Conservation (phyloP, 345 rosid species). For the Heritiera littoralis region DNA sequence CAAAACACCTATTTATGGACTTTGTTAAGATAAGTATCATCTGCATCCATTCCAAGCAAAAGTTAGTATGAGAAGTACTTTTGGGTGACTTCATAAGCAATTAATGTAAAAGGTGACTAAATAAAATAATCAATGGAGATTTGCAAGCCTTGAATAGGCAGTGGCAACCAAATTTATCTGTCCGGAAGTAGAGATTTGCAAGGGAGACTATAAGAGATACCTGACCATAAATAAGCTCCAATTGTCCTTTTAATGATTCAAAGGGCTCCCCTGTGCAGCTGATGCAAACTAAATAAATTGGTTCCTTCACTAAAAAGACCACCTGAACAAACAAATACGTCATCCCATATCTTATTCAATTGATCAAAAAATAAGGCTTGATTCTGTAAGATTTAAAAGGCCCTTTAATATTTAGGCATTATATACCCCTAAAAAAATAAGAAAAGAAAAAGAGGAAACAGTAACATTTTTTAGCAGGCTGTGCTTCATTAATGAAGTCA, state of each 20-base stretch:
- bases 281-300: conserved; percentile 95
- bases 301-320: conserved; percentile 95
- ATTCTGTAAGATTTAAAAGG: not conserved
- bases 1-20: conserved; percentile 92
- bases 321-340: conserved; percentile 50
- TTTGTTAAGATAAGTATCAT: conserved; percentile 95
- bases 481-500: not conserved
- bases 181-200: not conserved
- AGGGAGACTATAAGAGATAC: conserved; percentile 37
- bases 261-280: conserved; percentile 96
- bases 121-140: not conserved
- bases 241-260: conserved; percentile 77
- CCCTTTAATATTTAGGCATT: not conserved
- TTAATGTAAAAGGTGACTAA: not conserved
- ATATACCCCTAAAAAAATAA: not conserved
- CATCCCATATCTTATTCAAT: conserved; percentile 12
- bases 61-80: conserved; percentile 3
- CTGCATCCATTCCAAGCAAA: conserved; percentile 54
- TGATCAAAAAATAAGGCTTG: conserved; percentile 1
- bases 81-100: not conserved
- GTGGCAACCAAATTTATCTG: not conserved
- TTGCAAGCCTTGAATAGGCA: not conserved
- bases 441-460: conserved; percentile 9
- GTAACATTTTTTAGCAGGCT: not conserved
- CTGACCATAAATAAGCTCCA: conserved; percentile 98